These are phyloP conservation scores for Suillus sp. DNA, from an alignment of 768 basidiomycete genomes.

Conservation along the genomic window DNA sequence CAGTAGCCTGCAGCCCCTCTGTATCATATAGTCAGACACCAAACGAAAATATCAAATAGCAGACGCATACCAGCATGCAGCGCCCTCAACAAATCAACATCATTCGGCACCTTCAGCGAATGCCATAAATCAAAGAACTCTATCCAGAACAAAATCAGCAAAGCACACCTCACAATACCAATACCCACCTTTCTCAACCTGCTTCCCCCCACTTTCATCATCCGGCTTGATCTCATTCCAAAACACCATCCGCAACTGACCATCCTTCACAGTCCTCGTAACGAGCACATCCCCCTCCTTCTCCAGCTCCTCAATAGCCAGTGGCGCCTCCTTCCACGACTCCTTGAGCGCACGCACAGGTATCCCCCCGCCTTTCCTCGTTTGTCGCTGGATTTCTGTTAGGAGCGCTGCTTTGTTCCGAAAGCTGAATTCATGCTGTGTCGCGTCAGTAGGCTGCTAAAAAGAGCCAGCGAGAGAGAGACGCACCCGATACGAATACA, in stretches of 20 bases:
- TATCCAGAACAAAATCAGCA: conserved; percentile 34
- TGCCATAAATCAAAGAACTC: conserved; percentile 92
- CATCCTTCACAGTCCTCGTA: conserved; percentile 84
- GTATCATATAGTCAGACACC: conserved; percentile 12
- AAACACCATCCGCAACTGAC: conserved; percentile 81
- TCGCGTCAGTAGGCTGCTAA: neutral
- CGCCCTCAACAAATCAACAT: conserved; percentile 78
- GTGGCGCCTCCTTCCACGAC: conserved; percentile 86
- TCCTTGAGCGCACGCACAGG: conserved; percentile 85
- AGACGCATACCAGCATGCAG: conserved; percentile 64
- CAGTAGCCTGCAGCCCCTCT: conserved; percentile 84
- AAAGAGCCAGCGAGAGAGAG: neutral
- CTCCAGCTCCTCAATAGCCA: conserved; percentile 87
- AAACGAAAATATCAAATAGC: conserved; percentile 9
- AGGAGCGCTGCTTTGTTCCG: conserved; percentile 82
- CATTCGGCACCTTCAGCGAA: conserved; percentile 79
- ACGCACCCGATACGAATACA: conserved; percentile 84
- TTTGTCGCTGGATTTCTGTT: conserved; percentile 84
- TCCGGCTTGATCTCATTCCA: conserved; percentile 87
- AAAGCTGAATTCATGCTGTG: conserved; percentile 84
- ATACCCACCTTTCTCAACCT: conserved; percentile 76
- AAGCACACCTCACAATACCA: neutral
- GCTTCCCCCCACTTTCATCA: conserved; percentile 67
- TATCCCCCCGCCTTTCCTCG: conserved; percentile 82
- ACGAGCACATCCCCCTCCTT: conserved; percentile 86